These are phyloP conservation scores for Talaromyces marneffei DNA, from an alignment of 2,329 filamentous ascomycete genomes.

Conservation along the genomic window DNA sequence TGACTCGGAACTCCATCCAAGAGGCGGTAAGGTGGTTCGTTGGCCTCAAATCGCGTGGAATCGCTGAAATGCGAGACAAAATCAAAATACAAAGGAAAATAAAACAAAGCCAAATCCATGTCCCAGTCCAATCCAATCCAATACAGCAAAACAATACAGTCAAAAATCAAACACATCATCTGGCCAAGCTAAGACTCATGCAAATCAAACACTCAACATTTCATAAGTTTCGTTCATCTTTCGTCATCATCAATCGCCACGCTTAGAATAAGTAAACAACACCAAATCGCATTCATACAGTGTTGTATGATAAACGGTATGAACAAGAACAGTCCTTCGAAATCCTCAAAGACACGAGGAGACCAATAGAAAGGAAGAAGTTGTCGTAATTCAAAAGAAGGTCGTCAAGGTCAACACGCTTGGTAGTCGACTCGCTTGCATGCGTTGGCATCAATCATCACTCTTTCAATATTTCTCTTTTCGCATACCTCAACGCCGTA, in stretches of 20 bases:
- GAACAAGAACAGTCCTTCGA: neutral
- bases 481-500: conserved; percentile 12
- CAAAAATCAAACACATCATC: conserved; percentile 15
- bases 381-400: conserved; percentile 2
- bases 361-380: neutral
- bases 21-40: neutral
- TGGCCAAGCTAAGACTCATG: conserved; percentile 4
- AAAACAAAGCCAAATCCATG: neutral
- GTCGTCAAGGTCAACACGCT: neutral
- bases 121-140: neutral
- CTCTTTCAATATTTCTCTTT: conserved; percentile 4
- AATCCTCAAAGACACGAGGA: neutral
- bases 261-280: conserved; percentile 20
- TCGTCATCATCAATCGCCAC: conserved; percentile 33
- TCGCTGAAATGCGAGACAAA: conserved; percentile 13
- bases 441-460: conserved; percentile 8
- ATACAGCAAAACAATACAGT: conserved; percentile 5
- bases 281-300: conserved; percentile 7
- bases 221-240: conserved; percentile 40
- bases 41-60: conserved; percentile 6
- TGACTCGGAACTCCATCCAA: neutral
- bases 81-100: conserved; percentile 10
- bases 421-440: neutral
- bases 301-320: neutral
- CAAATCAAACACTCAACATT: conserved; percentile 21